Conservation (phyloP, 2,329 filamentous ascomycete genomes). For the Knufia fluminis region DNA sequence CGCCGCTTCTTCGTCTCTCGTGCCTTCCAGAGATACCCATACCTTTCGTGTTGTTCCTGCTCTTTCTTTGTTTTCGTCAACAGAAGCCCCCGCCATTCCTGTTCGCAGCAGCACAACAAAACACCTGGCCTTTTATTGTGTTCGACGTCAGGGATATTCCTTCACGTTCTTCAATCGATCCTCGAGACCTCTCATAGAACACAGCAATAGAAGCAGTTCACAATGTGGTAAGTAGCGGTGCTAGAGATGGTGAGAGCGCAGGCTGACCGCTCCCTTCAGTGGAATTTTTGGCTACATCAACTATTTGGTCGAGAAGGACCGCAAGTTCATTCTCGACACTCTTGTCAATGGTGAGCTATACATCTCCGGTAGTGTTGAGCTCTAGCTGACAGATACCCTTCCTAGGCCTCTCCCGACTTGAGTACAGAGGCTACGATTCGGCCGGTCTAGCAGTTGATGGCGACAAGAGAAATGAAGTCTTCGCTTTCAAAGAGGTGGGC, state of each 20-base stretch:
- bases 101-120: neutral
- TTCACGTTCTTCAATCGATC: neutral
- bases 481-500: conserved; percentile 97
- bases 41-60: neutral
- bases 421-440: conserved; percentile 98
- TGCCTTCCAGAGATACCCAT: neutral
- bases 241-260: neutral
- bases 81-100: neutral
- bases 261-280: conserved; percentile 39
- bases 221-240: conserved; percentile 5
- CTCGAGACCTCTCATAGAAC: neutral
- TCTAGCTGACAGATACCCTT: conserved; percentile 10
- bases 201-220: neutral
- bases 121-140: neutral
- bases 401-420: conserved; percentile 80
- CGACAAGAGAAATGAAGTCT: conserved; percentile 97
- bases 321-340: conserved; percentile 90
- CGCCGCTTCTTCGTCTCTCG: neutral
- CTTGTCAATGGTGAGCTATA: conserved; percentile 75
- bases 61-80: neutral
- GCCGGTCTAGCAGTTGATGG: conserved; percentile 92
- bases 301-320: conserved; percentile 97
- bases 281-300: conserved; percentile 99
- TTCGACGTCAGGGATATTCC: neutral
- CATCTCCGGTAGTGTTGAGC: conserved; percentile 4